Percentiles rank a stretch among this genome's conserved stretches.
Evolutionary conservation across 2,329 filamentous ascomycete species (phyloP).

Genomic region (Colletotrichum filicis): DNA sequence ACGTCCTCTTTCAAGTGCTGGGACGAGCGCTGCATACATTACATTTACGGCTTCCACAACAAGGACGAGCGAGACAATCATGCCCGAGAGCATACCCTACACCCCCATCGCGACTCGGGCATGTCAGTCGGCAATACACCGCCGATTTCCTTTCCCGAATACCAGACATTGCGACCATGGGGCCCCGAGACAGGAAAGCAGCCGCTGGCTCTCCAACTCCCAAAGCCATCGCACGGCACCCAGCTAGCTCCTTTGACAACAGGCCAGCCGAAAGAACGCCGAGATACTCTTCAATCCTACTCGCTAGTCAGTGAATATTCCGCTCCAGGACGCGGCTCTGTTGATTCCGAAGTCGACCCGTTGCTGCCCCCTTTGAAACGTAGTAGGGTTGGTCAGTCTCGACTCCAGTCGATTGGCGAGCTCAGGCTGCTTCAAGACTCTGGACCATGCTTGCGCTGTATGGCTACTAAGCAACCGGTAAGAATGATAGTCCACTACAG

Average conservation of each 20-base stretch:
- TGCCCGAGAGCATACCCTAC: constrained; percentile 55
- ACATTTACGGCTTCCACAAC: constrained; percentile 67
- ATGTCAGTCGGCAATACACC: constrained; percentile 52
- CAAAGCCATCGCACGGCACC: constrained; percentile 47
- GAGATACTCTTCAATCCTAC: constrained; percentile 52
- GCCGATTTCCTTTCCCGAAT: constrained; percentile 48
- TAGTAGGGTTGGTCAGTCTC: constrained; percentile 62
- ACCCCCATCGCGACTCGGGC: constrained; percentile 55
- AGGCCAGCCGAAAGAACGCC: constrained; percentile 50
- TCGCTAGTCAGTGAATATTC: constrained; percentile 53
- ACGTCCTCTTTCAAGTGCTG: constrained; percentile 64
- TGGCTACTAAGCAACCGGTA: constrained; percentile 58
- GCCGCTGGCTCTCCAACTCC: constrained; percentile 51
- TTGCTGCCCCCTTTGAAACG: constrained; percentile 66
- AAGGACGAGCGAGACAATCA: constrained; percentile 64
- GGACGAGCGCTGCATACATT: constrained; percentile 65
- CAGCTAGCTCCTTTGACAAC: constrained; percentile 49
- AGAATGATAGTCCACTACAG: constrained; percentile 34
- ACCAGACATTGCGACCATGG: constrained; percentile 46
- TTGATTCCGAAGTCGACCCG: constrained; percentile 61
- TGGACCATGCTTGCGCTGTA: constrained; percentile 64
- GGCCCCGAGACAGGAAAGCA: constrained; percentile 42
- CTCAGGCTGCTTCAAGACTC: constrained; percentile 60
- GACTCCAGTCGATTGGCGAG: constrained; percentile 68
- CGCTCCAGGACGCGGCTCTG: constrained; percentile 48